Conservation (phyloP, 352 stramenopile species). For the Phytophthora pistaciae region DNA sequence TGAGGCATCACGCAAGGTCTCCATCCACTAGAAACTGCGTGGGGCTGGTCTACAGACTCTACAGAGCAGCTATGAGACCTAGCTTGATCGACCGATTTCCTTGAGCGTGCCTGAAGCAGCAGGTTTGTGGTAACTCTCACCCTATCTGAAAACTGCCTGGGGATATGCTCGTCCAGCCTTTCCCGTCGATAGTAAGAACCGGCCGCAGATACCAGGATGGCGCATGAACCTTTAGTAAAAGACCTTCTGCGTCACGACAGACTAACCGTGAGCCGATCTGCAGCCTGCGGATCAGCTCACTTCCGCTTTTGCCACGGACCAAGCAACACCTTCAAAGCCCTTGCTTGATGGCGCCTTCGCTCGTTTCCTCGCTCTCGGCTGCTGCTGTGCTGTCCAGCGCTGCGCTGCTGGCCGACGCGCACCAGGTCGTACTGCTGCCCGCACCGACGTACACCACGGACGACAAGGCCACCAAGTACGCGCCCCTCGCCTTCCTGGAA, state of each 20-base stretch:
- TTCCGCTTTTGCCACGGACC: conserved; percentile 21
- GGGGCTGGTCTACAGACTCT: background rate
- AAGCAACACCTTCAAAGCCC: conserved; percentile 13
- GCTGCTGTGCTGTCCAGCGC: conserved; percentile 29
- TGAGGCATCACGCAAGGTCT: conserved; percentile 11
- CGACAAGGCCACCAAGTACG: conserved; percentile 47
- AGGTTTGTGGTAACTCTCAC: conserved; percentile 27
- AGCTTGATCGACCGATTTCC: background rate
- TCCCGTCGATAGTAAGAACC: conserved; percentile 24
- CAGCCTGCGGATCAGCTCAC: conserved; percentile 1
- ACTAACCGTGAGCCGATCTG: background rate
- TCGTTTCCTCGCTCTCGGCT: conserved; percentile 30
- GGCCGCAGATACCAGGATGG: conserved; percentile 10
- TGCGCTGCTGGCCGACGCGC: conserved; percentile 32
- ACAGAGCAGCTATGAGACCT: background rate
- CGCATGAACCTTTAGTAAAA: conserved; percentile 21
- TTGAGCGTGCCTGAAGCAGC: conserved; percentile 14
- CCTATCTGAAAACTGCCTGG: conserved; percentile 28
- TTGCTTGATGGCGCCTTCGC: conserved; percentile 17
- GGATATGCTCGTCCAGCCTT: conserved; percentile 29
- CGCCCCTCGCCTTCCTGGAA: conserved; percentile 57
- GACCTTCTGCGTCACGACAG: conserved; percentile 7
- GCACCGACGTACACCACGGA: conserved; percentile 47
- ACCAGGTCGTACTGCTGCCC: conserved; percentile 50
- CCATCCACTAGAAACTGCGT: background rate